Evolutionary conservation across 148 eudicot genomes (phyloP).

Genomic region (Cornus suecica): DNA sequence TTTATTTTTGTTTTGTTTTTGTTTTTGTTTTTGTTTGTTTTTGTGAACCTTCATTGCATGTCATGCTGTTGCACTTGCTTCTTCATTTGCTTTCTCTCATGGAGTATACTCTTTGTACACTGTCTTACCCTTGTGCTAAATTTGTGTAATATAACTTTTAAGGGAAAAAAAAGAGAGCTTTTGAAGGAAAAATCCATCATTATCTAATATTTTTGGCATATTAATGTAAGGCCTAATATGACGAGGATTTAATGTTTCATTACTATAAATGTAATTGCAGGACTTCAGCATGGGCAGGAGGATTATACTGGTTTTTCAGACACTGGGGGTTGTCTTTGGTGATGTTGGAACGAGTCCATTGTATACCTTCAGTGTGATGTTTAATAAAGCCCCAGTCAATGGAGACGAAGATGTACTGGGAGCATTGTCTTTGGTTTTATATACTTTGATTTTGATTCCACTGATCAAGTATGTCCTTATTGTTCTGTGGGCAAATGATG

Average conservation of each 20-base stretch:
- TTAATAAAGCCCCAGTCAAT: conserved; percentile 83
- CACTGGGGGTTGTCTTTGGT: conserved; percentile 94
- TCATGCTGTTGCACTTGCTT: background rate
- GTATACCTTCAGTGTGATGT: conserved; percentile 95
- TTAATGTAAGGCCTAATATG: background rate
- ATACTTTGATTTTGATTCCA: conserved; percentile 79
- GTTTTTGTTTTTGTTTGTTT: too few species aligned
- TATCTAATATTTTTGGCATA: background rate
- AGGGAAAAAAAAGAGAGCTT: background rate
- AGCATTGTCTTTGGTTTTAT: conserved; percentile 85
- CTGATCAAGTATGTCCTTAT: conserved; percentile 77
- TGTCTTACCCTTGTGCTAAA: background rate
- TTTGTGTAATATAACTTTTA: background rate
- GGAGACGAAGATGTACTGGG: conserved; percentile 89
- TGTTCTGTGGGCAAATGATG: conserved; percentile 97
- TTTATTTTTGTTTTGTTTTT: too few species aligned
- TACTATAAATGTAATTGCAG: conserved; percentile 47
- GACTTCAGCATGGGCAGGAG: conserved; percentile 67
- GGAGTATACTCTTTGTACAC: background rate
- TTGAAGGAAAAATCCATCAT: background rate
- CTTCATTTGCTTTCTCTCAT: background rate
- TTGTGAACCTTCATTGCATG: background rate
- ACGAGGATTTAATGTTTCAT: conserved; percentile 9
- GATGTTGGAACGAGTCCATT: conserved; percentile 98
- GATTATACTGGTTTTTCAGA: conserved; percentile 65